Base-by-base conservation (phyloP, 2,329 filamentous ascomycete genomes). In the Aspergillus piperis region DNA sequence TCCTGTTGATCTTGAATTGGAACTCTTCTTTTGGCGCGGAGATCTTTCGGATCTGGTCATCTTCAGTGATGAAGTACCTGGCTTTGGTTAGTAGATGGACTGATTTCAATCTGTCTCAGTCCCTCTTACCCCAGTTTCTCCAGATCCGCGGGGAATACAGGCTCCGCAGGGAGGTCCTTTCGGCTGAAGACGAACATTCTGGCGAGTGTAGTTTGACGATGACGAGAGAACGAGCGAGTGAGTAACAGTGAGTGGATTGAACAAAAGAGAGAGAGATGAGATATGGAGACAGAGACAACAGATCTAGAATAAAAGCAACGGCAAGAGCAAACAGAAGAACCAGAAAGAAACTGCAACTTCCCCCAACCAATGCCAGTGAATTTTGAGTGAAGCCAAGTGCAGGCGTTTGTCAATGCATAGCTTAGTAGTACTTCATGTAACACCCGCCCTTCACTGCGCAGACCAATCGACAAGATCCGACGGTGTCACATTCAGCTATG, bases 61-160 rank as follows among this genome's bases (percentile, higher is more conserved):
- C 76, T 0, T 88, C 82, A 66, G 91, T 92, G 77, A 96, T 77
- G 72, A 91, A 93, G 76, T 92, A 96, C 47, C 91, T 93, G 61
- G 36, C 23, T 54, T 51, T 6, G 23, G 64, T 54, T 52, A 55
- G 13, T 3, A 32, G 23, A 30, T 17, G 2, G 41, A 25, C 51
- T 41, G 1, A 11, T 10, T 10, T 2, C 11, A 2, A 7, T 25
- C 23, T 25, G 1, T 25, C 3, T 10, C 54, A 7, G 42, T 32
- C 30, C 4, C 42, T 41, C 82, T 68, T 79, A 94, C 90, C 92
- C 93, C 3, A 98, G 86, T 56, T 84, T 79, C 60, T 86, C 78
- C 27, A 98, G 80, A 67, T 90, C 81, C 0, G 82, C 77, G 10
- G 87, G 83, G 71, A 90, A 96, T 11, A 80, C 71, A 0, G 86